A percentile compares a stretch with the other conserved stretches of the same genome.
Evolutionary conservation across 129 eudicot genomes (phyloP).

Genomic region (Lactuca saligna): DNA sequence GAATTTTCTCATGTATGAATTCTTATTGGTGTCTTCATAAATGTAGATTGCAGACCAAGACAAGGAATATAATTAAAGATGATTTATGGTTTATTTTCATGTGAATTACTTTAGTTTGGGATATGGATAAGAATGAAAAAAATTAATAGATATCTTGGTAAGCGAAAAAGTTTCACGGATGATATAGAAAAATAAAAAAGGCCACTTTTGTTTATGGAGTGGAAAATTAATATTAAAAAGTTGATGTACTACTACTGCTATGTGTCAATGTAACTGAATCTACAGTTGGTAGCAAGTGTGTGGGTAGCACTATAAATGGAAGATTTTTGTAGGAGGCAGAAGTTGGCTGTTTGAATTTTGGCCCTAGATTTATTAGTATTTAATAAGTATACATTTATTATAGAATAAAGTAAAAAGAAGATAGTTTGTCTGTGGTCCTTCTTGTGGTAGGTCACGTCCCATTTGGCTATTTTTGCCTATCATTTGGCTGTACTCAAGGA

Average conservation of each 20-base stretch:
- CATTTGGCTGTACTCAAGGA: background rate
- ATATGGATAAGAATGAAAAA: background rate
- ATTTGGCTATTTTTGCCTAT: background rate
- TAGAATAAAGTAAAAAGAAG: background rate
- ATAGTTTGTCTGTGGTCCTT: background rate
- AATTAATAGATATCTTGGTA: background rate
- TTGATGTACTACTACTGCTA: too few relatives aligned
- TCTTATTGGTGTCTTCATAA: too few relatives aligned
- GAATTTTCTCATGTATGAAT: too few relatives aligned
- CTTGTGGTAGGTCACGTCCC: background rate
- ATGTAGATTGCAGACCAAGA: too few relatives aligned
- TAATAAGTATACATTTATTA: background rate
- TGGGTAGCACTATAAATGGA: background rate
- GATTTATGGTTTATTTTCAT: too few relatives aligned
- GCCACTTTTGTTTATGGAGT: background rate
- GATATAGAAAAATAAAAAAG: too few relatives aligned
- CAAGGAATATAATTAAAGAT: too few relatives aligned
- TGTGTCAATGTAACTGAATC: constrained; percentile 2
- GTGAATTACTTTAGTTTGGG: too few relatives aligned
- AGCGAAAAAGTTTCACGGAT: background rate
- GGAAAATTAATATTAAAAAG: background rate
- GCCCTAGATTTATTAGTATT: background rate
- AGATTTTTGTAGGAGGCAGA: background rate
- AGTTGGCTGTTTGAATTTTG: background rate
- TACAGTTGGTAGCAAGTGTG: background rate